Conservation (phyloP, 305 asterid genomes). For the Euphrasia arctica region DNA sequence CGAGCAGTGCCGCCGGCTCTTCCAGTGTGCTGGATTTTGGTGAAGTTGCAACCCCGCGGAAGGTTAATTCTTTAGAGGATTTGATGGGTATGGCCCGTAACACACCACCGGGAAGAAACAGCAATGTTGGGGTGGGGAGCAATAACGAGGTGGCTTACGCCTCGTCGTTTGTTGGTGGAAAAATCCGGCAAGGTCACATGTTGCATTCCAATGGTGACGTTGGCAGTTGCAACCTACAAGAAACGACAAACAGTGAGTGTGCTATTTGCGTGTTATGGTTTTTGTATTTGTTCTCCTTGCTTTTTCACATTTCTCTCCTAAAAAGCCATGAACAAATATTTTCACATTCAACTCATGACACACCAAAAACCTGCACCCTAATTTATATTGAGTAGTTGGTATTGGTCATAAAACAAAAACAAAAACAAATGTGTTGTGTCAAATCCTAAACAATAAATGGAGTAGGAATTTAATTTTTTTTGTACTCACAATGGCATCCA, state of each 20-base stretch:
- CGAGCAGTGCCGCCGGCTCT: slow-evolving; percentile 23
- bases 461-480: background rate
- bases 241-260: slow-evolving; percentile 44
- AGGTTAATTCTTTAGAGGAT: slow-evolving; percentile 44
- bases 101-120: slow-evolving; percentile 24
- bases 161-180: slow-evolving; percentile 23
- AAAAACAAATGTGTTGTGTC: background rate
- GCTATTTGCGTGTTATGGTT: background rate
- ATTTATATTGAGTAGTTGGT: background rate
- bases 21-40: slow-evolving; percentile 26
- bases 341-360: slow-evolving; percentile 5
- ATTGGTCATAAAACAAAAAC: slow-evolving; percentile 8
- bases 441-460: slow-evolving; percentile 1
- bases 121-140: slow-evolving; percentile 26
- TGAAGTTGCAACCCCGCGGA: slow-evolving; percentile 33
- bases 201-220: slow-evolving; percentile 24
- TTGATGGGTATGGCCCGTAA: slow-evolving; percentile 31
- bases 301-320: slow-evolving; percentile 8
- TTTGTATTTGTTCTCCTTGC: background rate
- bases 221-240: slow-evolving; percentile 40
- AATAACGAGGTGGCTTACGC: slow-evolving; percentile 28
- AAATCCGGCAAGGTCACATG: slow-evolving; percentile 28
- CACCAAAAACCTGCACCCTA: background rate
- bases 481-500: too few relatives aligned
- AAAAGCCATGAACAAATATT: background rate